Percentiles rank a stretch among this genome's conserved stretches.
Evolutionary conservation across 495 filamentous ascomycete genomes (phyloP).

Genomic region (Glarea lozoyensis): DNA sequence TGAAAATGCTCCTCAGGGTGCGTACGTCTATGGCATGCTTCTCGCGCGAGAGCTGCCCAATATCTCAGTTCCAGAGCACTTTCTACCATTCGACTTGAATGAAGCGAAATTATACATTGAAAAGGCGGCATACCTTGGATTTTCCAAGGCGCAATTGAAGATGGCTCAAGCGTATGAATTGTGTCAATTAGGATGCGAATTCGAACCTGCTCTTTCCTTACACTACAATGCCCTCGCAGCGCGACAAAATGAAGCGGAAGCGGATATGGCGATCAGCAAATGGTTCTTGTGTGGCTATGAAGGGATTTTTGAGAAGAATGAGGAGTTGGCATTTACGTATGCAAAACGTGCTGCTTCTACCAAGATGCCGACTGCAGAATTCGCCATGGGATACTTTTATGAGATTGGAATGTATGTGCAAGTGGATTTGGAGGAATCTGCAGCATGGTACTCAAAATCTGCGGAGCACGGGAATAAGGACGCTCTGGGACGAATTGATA

Average conservation of each 20-base stretch:
- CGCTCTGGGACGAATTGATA: slow-evolving; percentile 70
- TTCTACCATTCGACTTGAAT: slow-evolving; percentile 64
- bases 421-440: slow-evolving; percentile 73
- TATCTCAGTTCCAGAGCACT: slow-evolving; percentile 62
- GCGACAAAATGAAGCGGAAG: slow-evolving; percentile 78
- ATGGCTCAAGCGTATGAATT: slow-evolving; percentile 96
- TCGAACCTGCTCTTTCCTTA: slow-evolving; percentile 81
- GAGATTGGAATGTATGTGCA: slow-evolving; percentile 88
- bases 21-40: slow-evolving; percentile 95
- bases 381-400: slow-evolving; percentile 95
- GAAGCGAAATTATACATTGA: slow-evolving; percentile 83
- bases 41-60: slow-evolving; percentile 83
- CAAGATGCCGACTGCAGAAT: slow-evolving; percentile 84
- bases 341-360: slow-evolving; percentile 75
- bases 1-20: slow-evolving; percentile 95
- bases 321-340: slow-evolving; percentile 84
- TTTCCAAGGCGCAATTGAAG: slow-evolving; percentile 94
- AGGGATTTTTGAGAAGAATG: slow-evolving; percentile 85
- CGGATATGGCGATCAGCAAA: slow-evolving; percentile 93
- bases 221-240: slow-evolving; percentile 95
- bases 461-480: slow-evolving; percentile 89
- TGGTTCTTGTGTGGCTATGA: slow-evolving; percentile 98
- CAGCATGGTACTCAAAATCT: slow-evolving; percentile 85
- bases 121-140: slow-evolving; percentile 92
- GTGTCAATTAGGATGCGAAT: slow-evolving; percentile 87